A percentile compares a stretch with the other conserved stretches of the same genome.
Evolutionary conservation across 495 filamentous ascomycete species (phyloP).

Genomic region (Chaetomium cochliodes): DNA sequence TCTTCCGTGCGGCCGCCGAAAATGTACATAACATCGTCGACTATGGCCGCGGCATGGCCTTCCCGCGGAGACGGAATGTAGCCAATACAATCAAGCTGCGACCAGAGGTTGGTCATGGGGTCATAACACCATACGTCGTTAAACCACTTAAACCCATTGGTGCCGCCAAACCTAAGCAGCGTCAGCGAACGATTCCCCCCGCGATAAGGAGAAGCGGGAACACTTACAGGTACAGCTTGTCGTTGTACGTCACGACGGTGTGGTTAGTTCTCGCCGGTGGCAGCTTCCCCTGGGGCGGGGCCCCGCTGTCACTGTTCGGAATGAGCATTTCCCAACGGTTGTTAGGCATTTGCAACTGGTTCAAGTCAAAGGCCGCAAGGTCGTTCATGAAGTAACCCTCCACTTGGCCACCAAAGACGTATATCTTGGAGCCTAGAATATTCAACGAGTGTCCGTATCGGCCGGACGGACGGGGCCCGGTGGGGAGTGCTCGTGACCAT

Average conservation of each 20-base stretch:
- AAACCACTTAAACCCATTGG: slow-evolving; percentile 92
- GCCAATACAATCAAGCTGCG: slow-evolving; percentile 88
- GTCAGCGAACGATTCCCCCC: slow-evolving; percentile 24
- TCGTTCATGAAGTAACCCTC: slow-evolving; percentile 99
- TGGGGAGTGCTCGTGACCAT: slow-evolving; percentile 91
- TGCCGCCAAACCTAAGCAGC: slow-evolving; percentile 79
- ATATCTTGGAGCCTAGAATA: slow-evolving; percentile 93
- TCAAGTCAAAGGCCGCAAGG: slow-evolving; percentile 93
- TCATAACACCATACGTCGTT: slow-evolving; percentile 99
- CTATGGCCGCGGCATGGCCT: slow-evolving; percentile 89
- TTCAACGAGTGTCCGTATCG: slow-evolving; percentile 97
- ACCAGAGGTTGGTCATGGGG: slow-evolving; percentile 76
- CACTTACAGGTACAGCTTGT: slow-evolving; percentile 88
- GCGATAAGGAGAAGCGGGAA: not conserved
- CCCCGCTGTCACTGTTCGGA: slow-evolving; percentile 68
- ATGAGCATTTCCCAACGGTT: slow-evolving; percentile 94
- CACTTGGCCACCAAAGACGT: slow-evolving; percentile 95
- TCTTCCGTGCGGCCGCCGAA: slow-evolving; percentile 97
- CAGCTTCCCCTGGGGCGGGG: slow-evolving; percentile 60
- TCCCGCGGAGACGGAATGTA: slow-evolving; percentile 93
- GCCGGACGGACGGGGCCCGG: slow-evolving; percentile 77
- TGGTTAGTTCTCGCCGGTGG: slow-evolving; percentile 97
- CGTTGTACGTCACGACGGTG: slow-evolving; percentile 84
- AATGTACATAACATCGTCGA: slow-evolving; percentile 98
- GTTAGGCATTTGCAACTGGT: slow-evolving; percentile 79